Conservation (phyloP, 1,284 basidiomycete genomes). For the Cryptococcus amylolentus region DNA sequence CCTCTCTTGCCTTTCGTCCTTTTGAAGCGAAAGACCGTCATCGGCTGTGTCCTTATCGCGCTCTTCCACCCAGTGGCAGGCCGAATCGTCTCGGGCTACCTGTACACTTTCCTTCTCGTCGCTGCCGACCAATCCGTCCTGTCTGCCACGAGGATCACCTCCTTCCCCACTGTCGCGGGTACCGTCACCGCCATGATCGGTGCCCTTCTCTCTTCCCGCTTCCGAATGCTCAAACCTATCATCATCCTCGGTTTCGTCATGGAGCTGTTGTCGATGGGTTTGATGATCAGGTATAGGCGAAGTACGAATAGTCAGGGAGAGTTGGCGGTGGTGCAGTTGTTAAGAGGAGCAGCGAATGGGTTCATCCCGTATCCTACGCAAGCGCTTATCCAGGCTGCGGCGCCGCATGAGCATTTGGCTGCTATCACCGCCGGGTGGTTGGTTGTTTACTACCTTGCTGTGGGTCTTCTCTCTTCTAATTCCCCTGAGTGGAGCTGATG, state of each 20-base stretch:
- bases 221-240: slow-evolving; percentile 39
- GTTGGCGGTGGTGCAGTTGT: slow-evolving; percentile 37
- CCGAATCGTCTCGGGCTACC: slow-evolving; percentile 37
- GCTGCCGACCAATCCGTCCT: slow-evolving; percentile 30
- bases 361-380: slow-evolving; percentile 43
- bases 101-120: slow-evolving; percentile 28
- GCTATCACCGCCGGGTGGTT: slow-evolving; percentile 42
- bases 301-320: slow-evolving; percentile 33
- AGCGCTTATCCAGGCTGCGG: slow-evolving; percentile 40
- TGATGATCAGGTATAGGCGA: slow-evolving; percentile 43
- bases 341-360: slow-evolving; percentile 37
- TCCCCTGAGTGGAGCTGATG: background rate
- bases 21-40: slow-evolving; percentile 40
- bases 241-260: slow-evolving; percentile 39
- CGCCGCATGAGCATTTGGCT: slow-evolving; percentile 43
- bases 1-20: slow-evolving; percentile 44
- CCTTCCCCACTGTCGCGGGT: slow-evolving; percentile 30
- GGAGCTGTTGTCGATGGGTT: slow-evolving; percentile 34
- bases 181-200: slow-evolving; percentile 30
- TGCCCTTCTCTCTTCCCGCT: slow-evolving; percentile 23
- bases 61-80: slow-evolving; percentile 43
- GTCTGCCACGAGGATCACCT: slow-evolving; percentile 34
- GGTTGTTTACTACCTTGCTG: slow-evolving; percentile 42
- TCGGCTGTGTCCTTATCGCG: slow-evolving; percentile 36
- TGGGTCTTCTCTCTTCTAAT: slow-evolving; percentile 2